phyloP scores from a whole-genome alignment of 306 rosid genomes.

The Malus orientalis region DNA sequence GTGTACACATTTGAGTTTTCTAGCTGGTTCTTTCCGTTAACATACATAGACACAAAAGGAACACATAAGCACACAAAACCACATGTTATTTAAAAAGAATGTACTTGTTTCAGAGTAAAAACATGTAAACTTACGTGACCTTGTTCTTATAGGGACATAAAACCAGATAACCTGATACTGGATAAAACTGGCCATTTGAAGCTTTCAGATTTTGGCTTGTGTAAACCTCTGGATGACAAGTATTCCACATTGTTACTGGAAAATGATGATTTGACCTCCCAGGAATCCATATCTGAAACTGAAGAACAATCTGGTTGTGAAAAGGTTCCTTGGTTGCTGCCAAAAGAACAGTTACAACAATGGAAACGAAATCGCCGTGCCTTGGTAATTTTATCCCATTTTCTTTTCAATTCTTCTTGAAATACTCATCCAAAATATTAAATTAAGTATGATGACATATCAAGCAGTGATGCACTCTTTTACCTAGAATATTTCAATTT shows the following conservation, averaged over 20 bases:
- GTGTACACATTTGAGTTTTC: background rate
- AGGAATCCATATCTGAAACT: constrained; percentile 54
- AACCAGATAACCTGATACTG: constrained; percentile 96
- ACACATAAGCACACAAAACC: background rate
- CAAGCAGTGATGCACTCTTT: background rate
- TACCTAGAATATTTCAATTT: background rate
- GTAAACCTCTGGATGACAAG: constrained; percentile 95
- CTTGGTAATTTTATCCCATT: constrained; percentile 37
- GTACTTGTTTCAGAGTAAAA: constrained; percentile 4
- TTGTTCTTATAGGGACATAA: constrained; percentile 79
- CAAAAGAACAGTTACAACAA: constrained; percentile 82
- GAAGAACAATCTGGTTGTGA: constrained; percentile 54
- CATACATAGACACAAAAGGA: background rate
- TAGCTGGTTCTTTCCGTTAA: background rate
- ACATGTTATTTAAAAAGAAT: background rate
- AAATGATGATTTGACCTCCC: constrained; percentile 58
- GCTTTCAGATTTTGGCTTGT: constrained; percentile 99
- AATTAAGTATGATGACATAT: background rate
- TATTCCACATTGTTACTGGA: constrained; percentile 80
- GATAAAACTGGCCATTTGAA: constrained; percentile 92
- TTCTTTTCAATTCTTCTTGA: constrained; percentile 1
- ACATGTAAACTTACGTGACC: constrained; percentile 5
- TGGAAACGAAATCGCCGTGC: constrained; percentile 99
- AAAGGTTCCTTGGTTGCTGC: constrained; percentile 82
- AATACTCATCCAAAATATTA: background rate